phyloP scores from a whole-genome alignment of 495 filamentous ascomycete species.

The Evansstolkia leycettana region DNA sequence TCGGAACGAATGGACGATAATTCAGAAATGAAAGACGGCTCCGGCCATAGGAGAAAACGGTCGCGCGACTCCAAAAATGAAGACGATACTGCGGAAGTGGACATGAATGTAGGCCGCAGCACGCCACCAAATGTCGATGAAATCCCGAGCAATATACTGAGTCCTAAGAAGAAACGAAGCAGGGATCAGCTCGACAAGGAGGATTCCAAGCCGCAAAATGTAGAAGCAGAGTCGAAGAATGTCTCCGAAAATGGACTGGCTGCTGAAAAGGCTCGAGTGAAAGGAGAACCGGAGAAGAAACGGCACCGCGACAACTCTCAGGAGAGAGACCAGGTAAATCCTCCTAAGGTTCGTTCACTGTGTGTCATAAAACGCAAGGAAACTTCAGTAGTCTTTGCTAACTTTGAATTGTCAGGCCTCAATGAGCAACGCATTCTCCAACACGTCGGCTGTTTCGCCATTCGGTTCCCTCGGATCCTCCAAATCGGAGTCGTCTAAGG shows the following conservation, averaged over 20 bases:
- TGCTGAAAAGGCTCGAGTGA: conserved; percentile 6
- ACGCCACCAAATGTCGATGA: conserved; percentile 6
- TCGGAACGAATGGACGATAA: conserved; percentile 11
- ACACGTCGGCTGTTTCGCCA: conserved; percentile 37
- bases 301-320: conserved; percentile 31
- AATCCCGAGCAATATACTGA: conserved; percentile 10
- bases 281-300: conserved; percentile 35
- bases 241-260: conserved; percentile 14
- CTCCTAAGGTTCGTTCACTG: conserved; percentile 3
- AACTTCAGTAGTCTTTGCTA: background rate
- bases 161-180: conserved; percentile 40
- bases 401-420: conserved; percentile 19
- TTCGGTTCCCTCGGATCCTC: conserved; percentile 30
- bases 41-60: conserved; percentile 27
- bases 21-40: conserved; percentile 8
- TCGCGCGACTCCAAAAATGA: conserved; percentile 30
- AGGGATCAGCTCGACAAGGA: conserved; percentile 39
- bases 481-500: conserved; percentile 5
- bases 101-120: background rate
- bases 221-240: conserved; percentile 11
- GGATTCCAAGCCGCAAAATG: conserved; percentile 9
- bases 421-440: conserved; percentile 38
- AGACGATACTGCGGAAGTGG: background rate
- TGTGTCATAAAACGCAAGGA: background rate
- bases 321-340: conserved; percentile 14